Evolutionary conservation across 2,329 filamentous ascomycete species (phyloP), one percentile per base, ranked within the genome.

Genomic region (Phialemonium atrogriseum): DNA sequence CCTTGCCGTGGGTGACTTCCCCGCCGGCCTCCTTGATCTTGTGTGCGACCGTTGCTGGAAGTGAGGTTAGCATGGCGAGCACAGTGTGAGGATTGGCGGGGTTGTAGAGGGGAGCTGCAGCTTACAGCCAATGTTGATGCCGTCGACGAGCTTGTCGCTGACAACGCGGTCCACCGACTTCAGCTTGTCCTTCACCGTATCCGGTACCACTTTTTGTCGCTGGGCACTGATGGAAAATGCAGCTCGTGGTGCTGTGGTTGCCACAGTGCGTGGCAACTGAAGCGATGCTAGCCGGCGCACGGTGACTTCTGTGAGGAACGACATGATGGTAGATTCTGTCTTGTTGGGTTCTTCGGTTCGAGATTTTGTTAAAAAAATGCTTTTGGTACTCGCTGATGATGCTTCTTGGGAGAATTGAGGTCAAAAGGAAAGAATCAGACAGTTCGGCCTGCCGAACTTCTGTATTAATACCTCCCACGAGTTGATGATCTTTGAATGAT

Each of bases 101-200:
- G 30, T 16, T 8, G 13, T 13, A 13, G 13, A 19, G 21, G 13
- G 22, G 5, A 8, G 25, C 12, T 23, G 18, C 6, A 16, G 61
- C 68, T 37, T 60, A 78, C 77, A 53, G 29, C 68, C 67, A 27
- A 62, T 58, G 43, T 80, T 63, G 48, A 81, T 75, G 11, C 72
- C 73, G 23, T 73, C 70, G 17, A 78, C 69, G 12, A 80, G 49
- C 49, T 75, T 78, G 49, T 76, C 68, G 37, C 69, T 68, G 24
- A 80, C 71, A 30, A 59, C 64, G 18, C 72, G 64, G 56, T 80
- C 73, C 5, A 77, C 71, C 5, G 56, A 58, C 55, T 79, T 76
- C 35, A 73, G 53, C 4, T 65, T 64, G 39, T 80, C 73, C 55
- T 78, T 80, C 44, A 70, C 67, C 0, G 62, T 43, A 35, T 78